Evolutionary conservation across 2,329 filamentous ascomycete genomes (phyloP).

Genomic region (Clonostachys rhizophaga): DNA sequence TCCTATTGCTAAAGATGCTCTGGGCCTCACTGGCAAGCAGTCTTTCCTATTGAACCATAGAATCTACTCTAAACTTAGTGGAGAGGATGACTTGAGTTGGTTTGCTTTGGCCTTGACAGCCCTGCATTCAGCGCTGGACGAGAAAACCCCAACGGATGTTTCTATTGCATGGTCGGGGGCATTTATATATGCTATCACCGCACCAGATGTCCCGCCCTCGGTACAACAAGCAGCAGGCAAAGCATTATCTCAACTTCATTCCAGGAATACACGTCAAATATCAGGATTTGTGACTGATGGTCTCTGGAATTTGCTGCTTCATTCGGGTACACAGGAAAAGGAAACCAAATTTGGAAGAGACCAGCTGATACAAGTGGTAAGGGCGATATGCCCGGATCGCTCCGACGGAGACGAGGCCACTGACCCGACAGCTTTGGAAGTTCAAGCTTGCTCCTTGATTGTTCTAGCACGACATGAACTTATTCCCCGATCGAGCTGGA

Average conservation of each 20-base stretch:
- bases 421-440: slow-evolving; percentile 44
- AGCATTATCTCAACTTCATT: slow-evolving; percentile 62
- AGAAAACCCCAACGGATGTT: slow-evolving; percentile 40
- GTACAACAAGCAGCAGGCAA: slow-evolving; percentile 60
- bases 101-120: slow-evolving; percentile 65
- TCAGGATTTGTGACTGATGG: slow-evolving; percentile 63
- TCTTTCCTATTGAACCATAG: slow-evolving; percentile 83
- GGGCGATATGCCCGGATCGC: slow-evolving; percentile 56
- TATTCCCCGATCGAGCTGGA: slow-evolving; percentile 79
- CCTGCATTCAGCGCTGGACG: slow-evolving; percentile 48
- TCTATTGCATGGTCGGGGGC: slow-evolving; percentile 76
- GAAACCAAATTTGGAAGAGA: slow-evolving; percentile 66
- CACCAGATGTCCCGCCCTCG: slow-evolving; percentile 52
- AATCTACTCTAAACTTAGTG: slow-evolving; percentile 74
- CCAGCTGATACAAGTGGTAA: slow-evolving; percentile 57
- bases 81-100: slow-evolving; percentile 76
- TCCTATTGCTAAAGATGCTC: slow-evolving; percentile 57
- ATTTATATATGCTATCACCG: slow-evolving; percentile 73
- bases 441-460: slow-evolving; percentile 71
- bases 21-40: slow-evolving; percentile 71
- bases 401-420: slow-evolving; percentile 23
- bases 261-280: slow-evolving; percentile 49
- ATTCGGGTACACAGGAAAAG: slow-evolving; percentile 64
- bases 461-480: slow-evolving; percentile 76
- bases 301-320: slow-evolving; percentile 74